Conservation (phyloP, 768 basidiomycete genomes). For the Scleroderma bovista region DNA sequence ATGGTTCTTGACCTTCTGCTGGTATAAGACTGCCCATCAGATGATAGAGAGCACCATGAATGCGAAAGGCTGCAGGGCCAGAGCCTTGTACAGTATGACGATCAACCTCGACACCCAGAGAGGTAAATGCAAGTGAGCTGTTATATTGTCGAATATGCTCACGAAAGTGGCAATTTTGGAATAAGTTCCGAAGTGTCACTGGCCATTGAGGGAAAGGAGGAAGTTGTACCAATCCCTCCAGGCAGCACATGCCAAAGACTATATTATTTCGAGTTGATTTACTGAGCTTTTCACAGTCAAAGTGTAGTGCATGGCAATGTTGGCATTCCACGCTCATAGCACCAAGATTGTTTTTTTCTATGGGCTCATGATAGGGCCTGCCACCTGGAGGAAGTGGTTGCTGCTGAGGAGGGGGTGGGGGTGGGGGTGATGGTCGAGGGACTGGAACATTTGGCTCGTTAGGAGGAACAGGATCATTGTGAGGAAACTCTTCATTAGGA, state of each 20-base stretch:
- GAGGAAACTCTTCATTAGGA: too few relatives aligned
- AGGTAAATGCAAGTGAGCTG: conserved; percentile 36
- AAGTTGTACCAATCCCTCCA: conserved; percentile 21
- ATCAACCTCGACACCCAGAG: conserved; percentile 29
- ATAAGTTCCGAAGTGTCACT: conserved; percentile 4
- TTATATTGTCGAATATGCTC: conserved; percentile 36
- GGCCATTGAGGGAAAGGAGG: conserved; percentile 17
- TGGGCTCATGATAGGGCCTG: too few relatives aligned
- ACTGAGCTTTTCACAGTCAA: background rate
- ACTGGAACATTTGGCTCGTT: too few relatives aligned
- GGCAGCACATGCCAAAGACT: conserved; percentile 25
- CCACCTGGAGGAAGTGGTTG: too few relatives aligned
- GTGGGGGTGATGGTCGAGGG: too few relatives aligned
- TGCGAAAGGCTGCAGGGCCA: conserved; percentile 31
- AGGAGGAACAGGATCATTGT: too few relatives aligned
- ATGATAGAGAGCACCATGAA: conserved; percentile 36
- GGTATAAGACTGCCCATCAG: conserved; percentile 29
- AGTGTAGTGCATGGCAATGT: background rate
- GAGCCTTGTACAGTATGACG: conserved; percentile 20
- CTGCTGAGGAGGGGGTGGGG: too few relatives aligned
- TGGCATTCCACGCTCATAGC: too few relatives aligned
- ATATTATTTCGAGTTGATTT: background rate
- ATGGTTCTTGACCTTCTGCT: conserved; percentile 10
- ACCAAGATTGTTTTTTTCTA: too few relatives aligned
- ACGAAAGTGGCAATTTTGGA: conserved; percentile 24